phyloP scores from a whole-genome alignment of 2,329 filamentous ascomycete genomes.

The Nothophoma quercina region DNA sequence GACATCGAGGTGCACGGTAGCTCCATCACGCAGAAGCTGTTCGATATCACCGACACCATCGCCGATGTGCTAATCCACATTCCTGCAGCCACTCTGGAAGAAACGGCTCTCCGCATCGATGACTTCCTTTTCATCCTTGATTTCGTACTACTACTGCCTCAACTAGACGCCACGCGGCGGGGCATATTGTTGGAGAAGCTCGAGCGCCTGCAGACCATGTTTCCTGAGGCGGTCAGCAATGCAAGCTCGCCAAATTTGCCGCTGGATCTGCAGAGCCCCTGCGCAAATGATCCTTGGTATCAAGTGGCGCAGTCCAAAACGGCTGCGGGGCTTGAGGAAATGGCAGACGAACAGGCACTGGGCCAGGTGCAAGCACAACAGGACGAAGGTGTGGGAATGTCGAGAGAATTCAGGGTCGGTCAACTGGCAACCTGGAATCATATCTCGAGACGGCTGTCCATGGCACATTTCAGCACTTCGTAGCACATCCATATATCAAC shows the following conservation, averaged over 20 bases:
- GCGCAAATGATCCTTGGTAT: slow-evolving; percentile 43
- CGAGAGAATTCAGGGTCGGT: slow-evolving; percentile 24
- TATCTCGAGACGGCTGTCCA: slow-evolving; percentile 42
- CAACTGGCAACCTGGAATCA: slow-evolving; percentile 44
- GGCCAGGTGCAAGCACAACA: slow-evolving; percentile 9
- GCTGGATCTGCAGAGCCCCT: slow-evolving; percentile 37
- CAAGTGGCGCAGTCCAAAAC: slow-evolving; percentile 46
- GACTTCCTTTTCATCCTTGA: slow-evolving; percentile 63
- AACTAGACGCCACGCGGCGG: slow-evolving; percentile 56
- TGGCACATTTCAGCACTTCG: slow-evolving; percentile 25
- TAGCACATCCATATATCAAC: background rate
- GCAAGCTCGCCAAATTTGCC: slow-evolving; percentile 43
- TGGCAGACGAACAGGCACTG: slow-evolving; percentile 23
- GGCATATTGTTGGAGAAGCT: slow-evolving; percentile 55
- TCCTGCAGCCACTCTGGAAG: slow-evolving; percentile 56
- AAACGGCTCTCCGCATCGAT: slow-evolving; percentile 58
- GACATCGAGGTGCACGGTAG: slow-evolving; percentile 64
- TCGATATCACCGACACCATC: slow-evolving; percentile 67
- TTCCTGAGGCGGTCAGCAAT: slow-evolving; percentile 45
- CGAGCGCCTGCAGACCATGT: slow-evolving; percentile 46
- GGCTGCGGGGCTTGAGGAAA: slow-evolving; percentile 32
- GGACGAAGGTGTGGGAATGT: slow-evolving; percentile 12
- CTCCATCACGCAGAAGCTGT: slow-evolving; percentile 65
- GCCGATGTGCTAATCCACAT: slow-evolving; percentile 65
- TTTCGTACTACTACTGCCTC: slow-evolving; percentile 60